Percentiles rank a stretch among this genome's conserved stretches.
phyloP scores from a whole-genome alignment of 106 monocot species.

The Dioscorea dumetorum region DNA sequence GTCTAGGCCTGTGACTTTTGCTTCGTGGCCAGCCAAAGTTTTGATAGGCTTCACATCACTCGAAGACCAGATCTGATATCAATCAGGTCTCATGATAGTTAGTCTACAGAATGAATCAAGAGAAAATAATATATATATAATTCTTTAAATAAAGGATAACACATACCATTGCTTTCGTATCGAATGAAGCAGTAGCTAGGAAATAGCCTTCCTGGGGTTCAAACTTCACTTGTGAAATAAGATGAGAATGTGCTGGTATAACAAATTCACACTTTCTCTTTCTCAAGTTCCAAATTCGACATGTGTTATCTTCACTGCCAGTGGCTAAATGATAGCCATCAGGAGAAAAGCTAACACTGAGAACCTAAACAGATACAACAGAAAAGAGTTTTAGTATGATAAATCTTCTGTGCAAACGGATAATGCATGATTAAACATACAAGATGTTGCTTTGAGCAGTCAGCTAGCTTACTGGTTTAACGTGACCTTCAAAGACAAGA shows the following conservation, averaged over 20 bases:
- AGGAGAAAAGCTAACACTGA: slow-evolving; percentile 85
- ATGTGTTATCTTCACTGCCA: slow-evolving; percentile 84
- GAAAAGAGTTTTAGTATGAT: neutral
- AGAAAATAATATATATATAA: neutral
- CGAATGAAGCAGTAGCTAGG: slow-evolving; percentile 84
- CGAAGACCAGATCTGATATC: slow-evolving; percentile 80
- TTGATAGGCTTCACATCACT: slow-evolving; percentile 88
- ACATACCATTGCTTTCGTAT: slow-evolving; percentile 82
- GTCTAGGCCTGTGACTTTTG: slow-evolving; percentile 80
- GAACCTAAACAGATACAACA: slow-evolving; percentile 46
- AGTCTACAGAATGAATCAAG: neutral
- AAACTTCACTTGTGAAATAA: slow-evolving; percentile 91
- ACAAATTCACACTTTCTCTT: slow-evolving; percentile 68
- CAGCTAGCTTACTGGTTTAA: slow-evolving; percentile 65
- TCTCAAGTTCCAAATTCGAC: slow-evolving; percentile 95
- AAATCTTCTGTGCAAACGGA: no score
- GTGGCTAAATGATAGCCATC: slow-evolving; percentile 87
- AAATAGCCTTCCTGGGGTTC: slow-evolving; percentile 96
- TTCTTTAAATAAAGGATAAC: neutral
- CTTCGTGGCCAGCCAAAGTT: slow-evolving; percentile 83
- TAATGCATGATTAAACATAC: no score
- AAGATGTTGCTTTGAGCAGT: no score
- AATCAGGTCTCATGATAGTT: neutral
- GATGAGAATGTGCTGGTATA: slow-evolving; percentile 89
- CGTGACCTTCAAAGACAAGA: slow-evolving; percentile 82